phyloP scores from a whole-genome alignment of 768 basidiomycete genomes.

The Suillus alpinus region DNA sequence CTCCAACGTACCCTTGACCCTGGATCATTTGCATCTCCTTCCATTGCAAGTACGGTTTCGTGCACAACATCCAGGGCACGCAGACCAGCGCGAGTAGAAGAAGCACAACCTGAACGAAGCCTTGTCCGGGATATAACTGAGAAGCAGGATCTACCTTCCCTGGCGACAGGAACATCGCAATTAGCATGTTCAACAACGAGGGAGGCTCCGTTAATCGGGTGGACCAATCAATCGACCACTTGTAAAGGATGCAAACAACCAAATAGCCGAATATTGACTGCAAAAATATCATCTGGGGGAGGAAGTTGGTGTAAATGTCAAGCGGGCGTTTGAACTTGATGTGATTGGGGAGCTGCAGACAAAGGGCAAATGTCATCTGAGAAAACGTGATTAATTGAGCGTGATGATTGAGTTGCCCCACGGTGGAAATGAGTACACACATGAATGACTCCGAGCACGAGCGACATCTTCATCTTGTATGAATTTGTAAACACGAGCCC shows the following conservation, averaged over 20 bases:
- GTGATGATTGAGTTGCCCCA: background rate
- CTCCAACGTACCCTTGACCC: slow-evolving; percentile 78
- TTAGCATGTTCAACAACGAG: slow-evolving; percentile 92
- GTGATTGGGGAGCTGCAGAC: slow-evolving; percentile 94
- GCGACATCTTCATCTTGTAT: slow-evolving; percentile 99
- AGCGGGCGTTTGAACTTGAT: slow-evolving; percentile 83
- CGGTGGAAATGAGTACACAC: slow-evolving; percentile 45
- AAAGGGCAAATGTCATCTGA: slow-evolving; percentile 98
- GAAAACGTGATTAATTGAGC: slow-evolving; percentile 14
- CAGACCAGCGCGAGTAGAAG: slow-evolving; percentile 79
- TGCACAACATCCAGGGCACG: slow-evolving; percentile 91
- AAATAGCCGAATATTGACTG: slow-evolving; percentile 98
- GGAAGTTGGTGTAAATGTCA: slow-evolving; percentile 92
- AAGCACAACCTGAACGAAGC: slow-evolving; percentile 76
- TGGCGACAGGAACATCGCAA: slow-evolving; percentile 92
- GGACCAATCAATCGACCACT: slow-evolving; percentile 95
- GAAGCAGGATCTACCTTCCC: slow-evolving; percentile 66
- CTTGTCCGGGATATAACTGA: slow-evolving; percentile 86
- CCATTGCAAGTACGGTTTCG: slow-evolving; percentile 90
- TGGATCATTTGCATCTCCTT: slow-evolving; percentile 85
- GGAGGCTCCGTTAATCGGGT: slow-evolving; percentile 69
- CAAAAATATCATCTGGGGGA: slow-evolving; percentile 96
- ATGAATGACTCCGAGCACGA: slow-evolving; percentile 93
- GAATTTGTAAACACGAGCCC: slow-evolving; percentile 93
- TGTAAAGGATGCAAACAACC: slow-evolving; percentile 91